Conservation (phyloP, 768 basidiomycete species). For the Boletellus emodensis region DNA sequence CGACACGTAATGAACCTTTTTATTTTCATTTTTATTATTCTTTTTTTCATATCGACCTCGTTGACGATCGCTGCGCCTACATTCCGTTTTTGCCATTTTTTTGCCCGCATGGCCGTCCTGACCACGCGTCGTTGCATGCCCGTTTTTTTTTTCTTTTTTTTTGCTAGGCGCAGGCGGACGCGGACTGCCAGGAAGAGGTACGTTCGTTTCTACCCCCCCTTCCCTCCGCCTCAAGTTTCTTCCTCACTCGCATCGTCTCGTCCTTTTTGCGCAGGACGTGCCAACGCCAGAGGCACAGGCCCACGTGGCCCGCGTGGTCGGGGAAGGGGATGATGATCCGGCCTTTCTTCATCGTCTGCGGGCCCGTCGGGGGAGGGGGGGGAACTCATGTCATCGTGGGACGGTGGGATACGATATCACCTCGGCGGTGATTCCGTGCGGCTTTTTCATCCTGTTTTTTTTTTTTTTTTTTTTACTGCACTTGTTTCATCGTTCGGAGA, state of each 20-base stretch:
- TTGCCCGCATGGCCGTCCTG: no score
- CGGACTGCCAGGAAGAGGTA: constrained; percentile 33
- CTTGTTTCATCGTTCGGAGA: background rate
- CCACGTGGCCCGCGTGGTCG: constrained; percentile 30
- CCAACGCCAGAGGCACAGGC: constrained; percentile 22
- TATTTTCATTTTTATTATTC: no score
- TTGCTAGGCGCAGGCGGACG: constrained; percentile 29
- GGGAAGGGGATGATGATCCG: constrained; percentile 27
- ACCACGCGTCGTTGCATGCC: no score
- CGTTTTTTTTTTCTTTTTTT: no score
- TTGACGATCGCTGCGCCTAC: background rate
- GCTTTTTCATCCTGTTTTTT: no score
- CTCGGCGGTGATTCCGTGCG: no score
- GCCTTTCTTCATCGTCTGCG: background rate
- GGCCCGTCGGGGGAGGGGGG: background rate
- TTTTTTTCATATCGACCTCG: background rate
- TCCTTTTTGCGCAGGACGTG: constrained; percentile 21
- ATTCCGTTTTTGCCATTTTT: no score
- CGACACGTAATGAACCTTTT: background rate
- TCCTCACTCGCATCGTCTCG: no score
- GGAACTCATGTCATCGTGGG: no score
- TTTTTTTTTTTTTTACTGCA: background rate
- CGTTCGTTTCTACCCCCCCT: background rate
- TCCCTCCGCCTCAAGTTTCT: background rate
- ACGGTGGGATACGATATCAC: constrained; percentile 3